A percentile compares a stretch with the other conserved stretches of the same genome.
Conservation (phyloP, 2,329 filamentous ascomycete species). For the Penicillium sp. region DNA sequence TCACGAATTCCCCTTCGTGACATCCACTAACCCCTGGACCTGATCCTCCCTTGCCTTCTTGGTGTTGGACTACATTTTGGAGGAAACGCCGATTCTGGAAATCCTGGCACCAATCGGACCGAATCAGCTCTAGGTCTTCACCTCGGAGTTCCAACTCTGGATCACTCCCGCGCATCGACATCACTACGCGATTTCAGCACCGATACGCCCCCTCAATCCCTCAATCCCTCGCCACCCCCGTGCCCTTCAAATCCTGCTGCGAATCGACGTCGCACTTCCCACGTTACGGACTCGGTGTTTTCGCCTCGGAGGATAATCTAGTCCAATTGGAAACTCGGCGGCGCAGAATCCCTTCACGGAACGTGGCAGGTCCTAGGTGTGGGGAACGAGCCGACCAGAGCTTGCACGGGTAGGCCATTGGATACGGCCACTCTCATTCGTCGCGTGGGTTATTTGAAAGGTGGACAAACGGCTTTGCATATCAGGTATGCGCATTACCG, state of each 20-base stretch:
- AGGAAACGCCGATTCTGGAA: conserved; percentile 1
- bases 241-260: conserved; percentile 12
- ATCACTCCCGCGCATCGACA: conserved; percentile 2
- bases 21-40: neutral
- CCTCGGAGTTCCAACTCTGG: conserved; percentile 10
- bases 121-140: neutral
- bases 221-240: conserved; percentile 1
- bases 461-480: conserved; percentile 14
- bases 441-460: conserved; percentile 10
- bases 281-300: conserved; percentile 11
- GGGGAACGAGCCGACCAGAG: conserved; percentile 31
- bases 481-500: conserved; percentile 18
- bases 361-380: conserved; percentile 29
- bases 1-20: conserved; percentile 11
- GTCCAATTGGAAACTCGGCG: conserved; percentile 33
- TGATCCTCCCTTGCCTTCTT: neutral
- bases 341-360: conserved; percentile 27
- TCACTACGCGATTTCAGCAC: conserved; percentile 10
- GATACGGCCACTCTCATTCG: conserved; percentile 17
- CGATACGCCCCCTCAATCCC: neutral
- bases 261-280: conserved; percentile 12
- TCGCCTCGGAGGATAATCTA: conserved; percentile 22
- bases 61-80: neutral
- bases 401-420: conserved; percentile 19
- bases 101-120: neutral